phyloP scores from a whole-genome alignment of 2,329 filamentous ascomycete species.

The Botrytis hyacinthi region DNA sequence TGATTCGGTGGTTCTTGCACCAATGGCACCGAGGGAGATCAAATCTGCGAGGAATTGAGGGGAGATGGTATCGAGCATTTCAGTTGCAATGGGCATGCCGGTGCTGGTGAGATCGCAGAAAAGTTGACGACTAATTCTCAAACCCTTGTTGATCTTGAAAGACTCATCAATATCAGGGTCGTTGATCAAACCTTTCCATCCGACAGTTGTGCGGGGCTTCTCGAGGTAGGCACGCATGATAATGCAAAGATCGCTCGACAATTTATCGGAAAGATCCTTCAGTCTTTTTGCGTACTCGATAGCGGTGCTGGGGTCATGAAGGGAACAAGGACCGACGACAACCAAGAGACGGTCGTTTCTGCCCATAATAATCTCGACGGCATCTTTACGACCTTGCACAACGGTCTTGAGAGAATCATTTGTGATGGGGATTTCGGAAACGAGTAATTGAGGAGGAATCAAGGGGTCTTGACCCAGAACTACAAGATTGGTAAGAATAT shows the following conservation, averaged over 20 bases:
- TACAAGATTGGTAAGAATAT: conserved; percentile 42
- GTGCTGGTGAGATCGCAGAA: conserved; percentile 84
- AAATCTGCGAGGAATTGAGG: conserved; percentile 97
- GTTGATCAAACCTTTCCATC: conserved; percentile 99
- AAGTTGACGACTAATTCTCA: conserved; percentile 86
- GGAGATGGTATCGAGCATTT: conserved; percentile 99
- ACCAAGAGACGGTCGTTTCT: conserved; percentile 78
- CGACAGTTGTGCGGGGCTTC: conserved; percentile 96
- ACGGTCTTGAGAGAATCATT: conserved; percentile 64
- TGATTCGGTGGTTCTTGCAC: conserved; percentile 92
- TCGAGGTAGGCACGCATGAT: conserved; percentile 99
- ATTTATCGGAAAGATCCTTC: conserved; percentile 72
- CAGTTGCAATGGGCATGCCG: conserved; percentile 92
- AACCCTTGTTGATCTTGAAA: conserved; percentile 98
- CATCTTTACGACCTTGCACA: conserved; percentile 66
- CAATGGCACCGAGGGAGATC: conserved; percentile 92
- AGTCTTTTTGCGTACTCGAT: conserved; percentile 84
- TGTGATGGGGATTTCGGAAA: conserved; percentile 77
- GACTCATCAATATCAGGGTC: conserved; percentile 96
- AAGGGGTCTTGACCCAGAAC: conserved; percentile 93
- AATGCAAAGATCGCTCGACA: conserved; percentile 80
- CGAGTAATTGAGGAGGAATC: conserved; percentile 83
- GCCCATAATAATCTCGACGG: conserved; percentile 41
- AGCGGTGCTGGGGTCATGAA: conserved; percentile 87
- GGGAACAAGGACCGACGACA: conserved; percentile 92